Evolutionary conservation across 441 rosid species (phyloP), one percentile per base, ranked within the genome.

Genomic region (Erodium trifolium): DNA sequence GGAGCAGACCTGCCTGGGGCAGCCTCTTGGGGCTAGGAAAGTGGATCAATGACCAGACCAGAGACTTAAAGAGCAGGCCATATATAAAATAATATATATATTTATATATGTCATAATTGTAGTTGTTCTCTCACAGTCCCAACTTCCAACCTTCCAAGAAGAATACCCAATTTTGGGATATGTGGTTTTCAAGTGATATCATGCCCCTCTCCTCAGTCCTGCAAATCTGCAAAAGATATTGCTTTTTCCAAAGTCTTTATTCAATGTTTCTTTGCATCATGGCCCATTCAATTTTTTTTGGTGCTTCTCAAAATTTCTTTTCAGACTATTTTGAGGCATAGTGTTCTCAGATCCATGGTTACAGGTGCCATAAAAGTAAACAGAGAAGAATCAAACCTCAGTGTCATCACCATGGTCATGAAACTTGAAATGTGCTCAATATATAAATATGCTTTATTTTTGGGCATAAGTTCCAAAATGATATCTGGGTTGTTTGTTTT

Each of bases 231-330:
- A 37, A 4, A 37, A 37, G 41, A 37, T 37, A 37, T 37, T 63
- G 67, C 73, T 68, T 47, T 73, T 39, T 65, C 47, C 34, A 19
- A 55, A 41, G 80, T 72, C 76, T 53, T 70, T 65, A 76, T 72
- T 71, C 6, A 70, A 53, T 23, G 67, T 73, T 37, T 37, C 41
- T 37, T 37, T 37, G 41, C 41, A 37, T 37, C 41, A 37, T 37
- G 41, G 41, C 41, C 41, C 41, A 37, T 37, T 37, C 41, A 4
- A 37, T 37, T 37, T 37, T 35, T 37, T 76, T 71, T 76, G 47
- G 49, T 43, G 49, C 49, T 37, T 37, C 41, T 37, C 41, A 37
- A 10, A 43, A 1, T 43, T 43, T 43, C 49, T 43, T 43, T 43
- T 13, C 49, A 43, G 49, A 43, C 49, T 11, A 10, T 41, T 6